Evolutionary conservation across 2,329 filamentous ascomycete genomes (phyloP), one percentile per base, ranked within the genome.

Genomic region (Fusarium equiseti): DNA sequence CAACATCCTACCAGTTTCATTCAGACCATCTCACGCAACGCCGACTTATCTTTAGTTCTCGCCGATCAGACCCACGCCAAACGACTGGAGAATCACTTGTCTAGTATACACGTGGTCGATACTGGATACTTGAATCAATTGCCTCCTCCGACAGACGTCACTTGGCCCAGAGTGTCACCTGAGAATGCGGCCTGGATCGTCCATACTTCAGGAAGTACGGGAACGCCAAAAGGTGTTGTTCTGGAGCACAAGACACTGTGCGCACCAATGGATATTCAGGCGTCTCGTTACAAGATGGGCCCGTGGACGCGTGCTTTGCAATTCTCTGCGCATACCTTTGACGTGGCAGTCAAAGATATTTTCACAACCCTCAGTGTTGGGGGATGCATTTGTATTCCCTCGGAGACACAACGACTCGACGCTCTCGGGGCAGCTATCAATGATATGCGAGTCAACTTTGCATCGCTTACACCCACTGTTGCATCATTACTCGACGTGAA

Each of bases 171-270:
- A 2, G 27, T 29, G 10, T 29, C 27, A 11, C 40, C 40, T 11
- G 52, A 55, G 26, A 40, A 45, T n/a, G 40, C 52, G 4, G 52
- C 52, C 26, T 55, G 52, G 52, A 26, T 55, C 5, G 32, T 55
- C 40, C 44, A 55, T 40, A 55, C 52, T 45, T 55, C 52, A 6
- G 52, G 52, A 45, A 55, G 52, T 27, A 45, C 52, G 16, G 52
- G 52, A 55, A 40, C 32, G 15, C 52, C 52, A 15, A 55, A 55
- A 27, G 52, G 52, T 20, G 52, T 55, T 16, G 52, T 55, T 12
- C 52, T 55, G 11, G 40, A 55, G 44, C 52, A 55, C 22, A 26
- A 45, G 40, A 10, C 52, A 20, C 52, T 55, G 3, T 29, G 27
- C 11, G 27, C 27, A 29, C 27, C 27, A 10, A 29, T 29, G 27